Conservation (phyloP, 192 early-diverging fungal species). For the Chytriomyces confervae region DNA sequence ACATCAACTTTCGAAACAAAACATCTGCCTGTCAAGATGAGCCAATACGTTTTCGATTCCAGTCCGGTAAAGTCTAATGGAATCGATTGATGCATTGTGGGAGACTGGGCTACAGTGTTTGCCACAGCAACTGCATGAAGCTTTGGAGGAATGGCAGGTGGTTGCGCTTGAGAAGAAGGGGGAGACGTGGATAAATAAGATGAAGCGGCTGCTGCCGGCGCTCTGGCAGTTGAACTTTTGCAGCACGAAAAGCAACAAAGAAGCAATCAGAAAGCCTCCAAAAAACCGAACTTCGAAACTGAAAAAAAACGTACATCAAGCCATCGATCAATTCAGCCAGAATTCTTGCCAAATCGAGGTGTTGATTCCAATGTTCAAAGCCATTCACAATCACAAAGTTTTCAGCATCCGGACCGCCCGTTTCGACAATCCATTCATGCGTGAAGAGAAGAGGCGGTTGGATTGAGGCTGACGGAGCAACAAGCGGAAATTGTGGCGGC, state of each 20-base stretch:
- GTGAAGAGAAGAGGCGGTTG: not conserved
- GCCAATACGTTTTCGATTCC: conserved; percentile 14
- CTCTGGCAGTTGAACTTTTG: no score
- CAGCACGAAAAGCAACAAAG: not conserved
- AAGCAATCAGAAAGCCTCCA: not conserved
- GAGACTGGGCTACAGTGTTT: not conserved
- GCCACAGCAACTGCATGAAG: not conserved
- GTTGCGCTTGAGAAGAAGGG: not conserved
- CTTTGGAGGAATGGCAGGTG: no score
- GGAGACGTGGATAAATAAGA: no score
- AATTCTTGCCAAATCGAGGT: not conserved
- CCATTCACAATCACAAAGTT: conserved; percentile 20
- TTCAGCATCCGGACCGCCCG: not conserved
- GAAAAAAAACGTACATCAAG: not conserved
- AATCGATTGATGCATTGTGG: not conserved
- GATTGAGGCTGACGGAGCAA: not conserved
- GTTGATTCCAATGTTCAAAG: conserved; percentile 9
- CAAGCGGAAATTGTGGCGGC: not conserved
- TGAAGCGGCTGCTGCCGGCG: not conserved
- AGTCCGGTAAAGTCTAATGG: not conserved
- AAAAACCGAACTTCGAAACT: not conserved
- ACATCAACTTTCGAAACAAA: not conserved
- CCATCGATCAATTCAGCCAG: not conserved
- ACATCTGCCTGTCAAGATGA: not conserved
- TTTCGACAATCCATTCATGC: conserved; percentile 1